A percentile compares a stretch with the other conserved stretches of the same genome.
Evolutionary conservation across 2,329 filamentous ascomycete genomes (phyloP).

Genomic region (Beauveria sp.): DNA sequence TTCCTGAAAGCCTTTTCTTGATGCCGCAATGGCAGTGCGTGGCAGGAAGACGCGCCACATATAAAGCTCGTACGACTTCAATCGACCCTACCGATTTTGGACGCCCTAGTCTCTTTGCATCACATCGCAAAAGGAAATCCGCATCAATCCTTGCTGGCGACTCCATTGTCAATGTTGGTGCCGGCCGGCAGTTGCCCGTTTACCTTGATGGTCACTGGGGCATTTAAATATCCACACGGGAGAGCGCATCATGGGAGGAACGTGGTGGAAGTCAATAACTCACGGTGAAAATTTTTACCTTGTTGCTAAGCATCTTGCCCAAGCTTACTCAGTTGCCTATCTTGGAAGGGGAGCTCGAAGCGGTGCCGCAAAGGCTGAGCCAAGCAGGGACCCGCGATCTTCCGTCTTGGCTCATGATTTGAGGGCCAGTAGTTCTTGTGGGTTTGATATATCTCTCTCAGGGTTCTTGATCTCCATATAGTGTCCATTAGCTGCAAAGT

Average conservation of each 20-base stretch:
- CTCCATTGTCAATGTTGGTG: background rate
- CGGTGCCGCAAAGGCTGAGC: background rate
- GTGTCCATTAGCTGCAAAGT: background rate
- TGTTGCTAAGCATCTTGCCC: background rate
- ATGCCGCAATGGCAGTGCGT: too few relatives aligned
- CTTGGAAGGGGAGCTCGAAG: background rate
- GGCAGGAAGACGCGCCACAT: background rate
- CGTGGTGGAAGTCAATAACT: background rate
- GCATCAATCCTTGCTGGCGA: background rate
- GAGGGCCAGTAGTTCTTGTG: background rate
- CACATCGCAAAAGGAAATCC: background rate
- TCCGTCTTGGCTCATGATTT: background rate
- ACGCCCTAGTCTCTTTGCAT: background rate
- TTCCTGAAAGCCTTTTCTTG: background rate
- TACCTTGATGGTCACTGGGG: conserved; percentile 3
- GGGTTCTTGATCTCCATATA: background rate
- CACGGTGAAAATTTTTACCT: background rate
- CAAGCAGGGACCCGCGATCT: background rate
- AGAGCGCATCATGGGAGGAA: background rate
- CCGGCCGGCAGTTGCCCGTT: background rate
- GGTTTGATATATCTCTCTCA: background rate
- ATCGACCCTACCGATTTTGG: background rate
- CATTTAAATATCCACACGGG: background rate
- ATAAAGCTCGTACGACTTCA: background rate
- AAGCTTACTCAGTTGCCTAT: background rate